phyloP scores from a whole-genome alignment of 2,329 filamentous ascomycete genomes.

The Elsinoe fawcettii region DNA sequence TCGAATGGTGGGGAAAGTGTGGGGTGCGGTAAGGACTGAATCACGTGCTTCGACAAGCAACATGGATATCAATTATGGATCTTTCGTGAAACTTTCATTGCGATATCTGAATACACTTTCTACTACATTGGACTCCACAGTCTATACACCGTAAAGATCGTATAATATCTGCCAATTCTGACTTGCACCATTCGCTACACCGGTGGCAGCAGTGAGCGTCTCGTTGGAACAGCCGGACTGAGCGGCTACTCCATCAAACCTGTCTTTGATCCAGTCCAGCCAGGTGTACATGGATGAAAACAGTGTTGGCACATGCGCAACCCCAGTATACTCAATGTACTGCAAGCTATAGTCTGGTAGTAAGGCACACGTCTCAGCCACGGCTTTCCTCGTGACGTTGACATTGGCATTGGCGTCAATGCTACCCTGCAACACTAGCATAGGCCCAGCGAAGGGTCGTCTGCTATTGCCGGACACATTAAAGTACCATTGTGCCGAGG shows the following conservation, averaged over 20 bases:
- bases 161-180: constrained; percentile 20
- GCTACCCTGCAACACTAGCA: constrained; percentile 34
- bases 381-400: constrained; percentile 20
- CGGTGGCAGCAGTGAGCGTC: constrained; percentile 17
- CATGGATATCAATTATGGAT: too few relatives aligned
- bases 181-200: constrained; percentile 17
- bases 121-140: too few relatives aligned
- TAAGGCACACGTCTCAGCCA: constrained; percentile 23
- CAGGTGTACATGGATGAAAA: constrained; percentile 27
- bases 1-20: background rate
- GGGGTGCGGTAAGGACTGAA: background rate
- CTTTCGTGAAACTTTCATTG: too few relatives aligned
- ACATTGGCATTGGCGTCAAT: constrained; percentile 22
- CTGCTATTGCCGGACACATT: constrained; percentile 26
- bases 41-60: too few relatives aligned
- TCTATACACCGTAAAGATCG: constrained; percentile 11
- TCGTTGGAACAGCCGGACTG: constrained; percentile 18
- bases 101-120: too few relatives aligned
- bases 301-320: constrained; percentile 27
- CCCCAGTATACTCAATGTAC: constrained; percentile 23
- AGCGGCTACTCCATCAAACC: constrained; percentile 22
- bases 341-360: constrained; percentile 22
- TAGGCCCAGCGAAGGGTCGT: constrained; percentile 29
- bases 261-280: constrained; percentile 27
- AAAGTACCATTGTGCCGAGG: constrained; percentile 21